Evolutionary conservation across 345 rosid genomes (phyloP), one percentile per base, ranked within the genome.

Genomic region (Pseudoturritis turrita): DNA sequence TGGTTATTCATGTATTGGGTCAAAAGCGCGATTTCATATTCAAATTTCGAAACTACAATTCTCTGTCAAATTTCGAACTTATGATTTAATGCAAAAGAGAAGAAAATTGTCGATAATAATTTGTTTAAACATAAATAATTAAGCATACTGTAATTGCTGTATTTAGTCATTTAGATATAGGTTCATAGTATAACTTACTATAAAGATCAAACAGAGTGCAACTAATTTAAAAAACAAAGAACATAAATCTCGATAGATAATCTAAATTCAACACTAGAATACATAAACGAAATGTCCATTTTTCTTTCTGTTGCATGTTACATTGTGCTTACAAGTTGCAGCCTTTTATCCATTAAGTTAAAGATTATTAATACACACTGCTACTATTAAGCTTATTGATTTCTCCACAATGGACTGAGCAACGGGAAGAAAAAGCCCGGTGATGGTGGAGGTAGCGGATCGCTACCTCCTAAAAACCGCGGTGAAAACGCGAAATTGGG

Each of bases 351-450:
- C 74, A 40, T 18, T 4, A n/a, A 65, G 15, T 29, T 33, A 21
- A 50, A 6, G 21, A 49, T 7, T 5, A 6, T 26, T n/a, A 25
- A 35, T 25, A 56, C 46, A 74, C n/a, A n/a, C n/a, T n/a, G n/a
- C 11, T 12, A 21, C 36, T 22, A 66, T 37, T 22, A 26, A 26
- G 43, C 59, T n/a, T 81, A 84, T 37, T 84, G 84, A 70, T 77
- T 83, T 72, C 86, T 87, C 97, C 96, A 88, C 78, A 84, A 82
- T 49, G 98, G 98, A 76, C 98, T 90, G 10, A 84, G 74, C 37
- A 81, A 67, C 2, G 96, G 88, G 26, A 88, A 93, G 76, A 87
- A 84, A 18, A 87, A 83, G 40, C 92, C 79, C 22, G 95, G 96
- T 60, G 97, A 93, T 3, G 80, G 78, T 2, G 98, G 89, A 13